Conservation (phyloP, 2,329 filamentous ascomycete species). For the Aspergillus candidus region DNA sequence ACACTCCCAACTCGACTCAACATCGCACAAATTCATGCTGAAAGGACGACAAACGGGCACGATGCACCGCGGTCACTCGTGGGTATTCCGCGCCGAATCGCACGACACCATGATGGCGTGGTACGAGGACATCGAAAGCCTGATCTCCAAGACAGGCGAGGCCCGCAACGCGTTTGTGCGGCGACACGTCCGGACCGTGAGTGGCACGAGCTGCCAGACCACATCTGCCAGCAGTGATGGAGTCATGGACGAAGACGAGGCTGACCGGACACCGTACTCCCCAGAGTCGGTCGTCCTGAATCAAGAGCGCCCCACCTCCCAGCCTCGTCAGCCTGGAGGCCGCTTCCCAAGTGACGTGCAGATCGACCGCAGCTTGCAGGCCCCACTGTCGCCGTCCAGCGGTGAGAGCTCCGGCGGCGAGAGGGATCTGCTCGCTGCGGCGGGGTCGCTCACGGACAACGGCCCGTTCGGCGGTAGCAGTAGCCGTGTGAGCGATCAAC, state of each 20-base stretch:
- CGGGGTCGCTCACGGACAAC: slow-evolving; percentile 50
- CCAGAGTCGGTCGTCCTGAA: slow-evolving; percentile 44
- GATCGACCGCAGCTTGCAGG: slow-evolving; percentile 78
- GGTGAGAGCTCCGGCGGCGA: slow-evolving; percentile 67
- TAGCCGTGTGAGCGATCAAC: slow-evolving; percentile 19
- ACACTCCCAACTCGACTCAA: slow-evolving; percentile 73
- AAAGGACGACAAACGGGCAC: slow-evolving; percentile 90
- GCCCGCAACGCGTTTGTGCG: slow-evolving; percentile 84
- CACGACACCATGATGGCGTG: slow-evolving; percentile 96
- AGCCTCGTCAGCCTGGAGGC: slow-evolving; percentile 75
- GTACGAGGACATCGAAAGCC: slow-evolving; percentile 84
- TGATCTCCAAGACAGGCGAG: slow-evolving; percentile 83
- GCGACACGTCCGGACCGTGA: slow-evolving; percentile 70
- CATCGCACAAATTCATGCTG: slow-evolving; percentile 95
- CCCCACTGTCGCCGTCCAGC: slow-evolving; percentile 73
- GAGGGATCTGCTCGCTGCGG: slow-evolving; percentile 55
- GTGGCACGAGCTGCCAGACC: slow-evolving; percentile 54
- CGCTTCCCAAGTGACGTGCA: slow-evolving; percentile 93
- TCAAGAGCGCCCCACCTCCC: slow-evolving; percentile 34
- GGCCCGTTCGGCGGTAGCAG: slow-evolving; percentile 30
- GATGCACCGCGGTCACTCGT: slow-evolving; percentile 74
- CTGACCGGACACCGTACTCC: slow-evolving; percentile 60
- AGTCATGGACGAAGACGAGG: slow-evolving; percentile 68
- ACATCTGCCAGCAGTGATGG: slow-evolving; percentile 67
- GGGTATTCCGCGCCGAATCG: slow-evolving; percentile 62